Evolutionary conservation across 2,329 filamentous ascomycete species (phyloP).

Genomic region (Aspergillus sp.): DNA sequence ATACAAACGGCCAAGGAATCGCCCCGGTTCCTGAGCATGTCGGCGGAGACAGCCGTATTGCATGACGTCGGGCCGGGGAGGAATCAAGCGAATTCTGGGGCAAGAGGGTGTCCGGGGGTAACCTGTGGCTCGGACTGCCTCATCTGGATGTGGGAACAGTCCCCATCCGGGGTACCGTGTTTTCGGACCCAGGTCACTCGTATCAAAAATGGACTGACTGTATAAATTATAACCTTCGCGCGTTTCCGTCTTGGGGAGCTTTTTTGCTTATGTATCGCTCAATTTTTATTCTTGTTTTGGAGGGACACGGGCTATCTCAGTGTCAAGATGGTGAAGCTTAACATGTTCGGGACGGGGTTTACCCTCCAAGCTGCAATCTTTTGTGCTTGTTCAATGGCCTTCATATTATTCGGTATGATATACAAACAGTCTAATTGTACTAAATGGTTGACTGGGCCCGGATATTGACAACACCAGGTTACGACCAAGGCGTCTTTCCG

Average conservation of each 20-base stretch:
- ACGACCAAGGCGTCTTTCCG: constrained; percentile 52
- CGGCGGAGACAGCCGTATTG: too few species aligned
- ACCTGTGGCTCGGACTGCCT: not conserved
- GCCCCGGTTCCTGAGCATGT: too few species aligned
- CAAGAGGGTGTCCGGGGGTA: not conserved
- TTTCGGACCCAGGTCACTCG: not conserved
- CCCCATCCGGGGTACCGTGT: not conserved
- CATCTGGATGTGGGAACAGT: not conserved
- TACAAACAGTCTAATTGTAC: not conserved
- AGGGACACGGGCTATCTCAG: not conserved
- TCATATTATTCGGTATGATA: constrained; percentile 24
- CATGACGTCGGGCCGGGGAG: too few species aligned
- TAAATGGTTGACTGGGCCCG: not conserved
- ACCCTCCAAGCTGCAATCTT: constrained; percentile 21
- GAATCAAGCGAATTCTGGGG: too few species aligned
- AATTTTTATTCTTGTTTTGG: not conserved
- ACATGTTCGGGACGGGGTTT: constrained; percentile 23
- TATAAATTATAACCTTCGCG: not conserved
- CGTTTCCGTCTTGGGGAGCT: not conserved
- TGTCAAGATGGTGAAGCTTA: constrained; percentile 19
- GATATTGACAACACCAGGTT: constrained; percentile 27
- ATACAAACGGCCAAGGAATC: too few species aligned
- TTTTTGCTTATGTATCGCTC: not conserved
- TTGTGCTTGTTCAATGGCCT: constrained; percentile 21
- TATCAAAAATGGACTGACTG: too few species aligned